Evolutionary conservation across 495 filamentous ascomycete genomes (phyloP), one percentile per base, ranked within the genome.

Genomic region (Podospora appendiculata): DNA sequence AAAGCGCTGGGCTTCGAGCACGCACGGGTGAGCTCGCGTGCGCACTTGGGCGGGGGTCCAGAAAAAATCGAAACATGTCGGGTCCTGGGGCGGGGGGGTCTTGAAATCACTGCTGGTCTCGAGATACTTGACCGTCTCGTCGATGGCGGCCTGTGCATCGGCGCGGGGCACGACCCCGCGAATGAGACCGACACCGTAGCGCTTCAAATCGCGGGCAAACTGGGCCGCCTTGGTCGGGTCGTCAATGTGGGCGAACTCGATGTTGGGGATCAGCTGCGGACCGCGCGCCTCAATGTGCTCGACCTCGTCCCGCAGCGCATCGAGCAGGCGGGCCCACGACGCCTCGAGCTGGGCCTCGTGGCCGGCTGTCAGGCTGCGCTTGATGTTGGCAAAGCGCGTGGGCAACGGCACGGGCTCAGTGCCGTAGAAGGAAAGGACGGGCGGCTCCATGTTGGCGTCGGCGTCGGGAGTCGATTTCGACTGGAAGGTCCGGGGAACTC

Each of bases 1-100:
- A 60, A 91, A 93, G 12, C 77, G 74, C 67, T 95, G 89, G 0
- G 89, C 77, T 47, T 76, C 70, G 17, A 95, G 72, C 56, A 95
- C 67, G 56, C 86, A 82, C 16, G 87, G 80, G 61, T 96, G 85
- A 0, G 84, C 80, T 40, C 90, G 82, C 32, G 90, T 89, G 54
- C 83, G 79, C 40, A 88, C 77, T 68, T 96, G 90, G 3, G 85
- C 76, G 8, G 86, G 87, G 2, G 87, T 86, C 91, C 91, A 96
- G 75, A 95, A 95, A 39, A 95, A 80, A 69, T 96, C 90, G 67
- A 87, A 96, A 12, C 94, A 92, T 19, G 88, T 85, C 0, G 91
- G 91, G 61, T 73, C 59, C 57, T 75, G 57, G 45, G 77, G 65
- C 51, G 73, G 63, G 46, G 66, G 79, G 64, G 81, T 68, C 52